Base-by-base conservation (phyloP, 345 rosid genomes). In the Schrenkiella parvula region DNA sequence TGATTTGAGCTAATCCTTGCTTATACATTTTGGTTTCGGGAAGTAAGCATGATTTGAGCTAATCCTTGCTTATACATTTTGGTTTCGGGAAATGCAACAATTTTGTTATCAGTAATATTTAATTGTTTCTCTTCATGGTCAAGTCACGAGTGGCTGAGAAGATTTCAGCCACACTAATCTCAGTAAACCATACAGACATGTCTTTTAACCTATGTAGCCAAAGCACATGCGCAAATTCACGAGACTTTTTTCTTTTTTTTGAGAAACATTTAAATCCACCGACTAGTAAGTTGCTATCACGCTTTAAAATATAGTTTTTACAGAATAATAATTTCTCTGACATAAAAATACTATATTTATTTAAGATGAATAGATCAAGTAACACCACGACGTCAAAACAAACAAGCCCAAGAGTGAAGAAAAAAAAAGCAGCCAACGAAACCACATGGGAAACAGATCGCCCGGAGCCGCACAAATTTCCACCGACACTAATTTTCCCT, bases 181-280 rank as follows among this genome's bases (percentile, higher is more conserved):
- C 31, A 25, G 17, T 51, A 25, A 25, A 51, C 56, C 11, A 5
- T 56, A 13, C 4, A 6, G 1, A 31, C 3, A 57, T 9, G 4
- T 34, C 18, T 29, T 56, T 54, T 18, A 22, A 60, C 26, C 28
- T 21, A 60, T 39, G 22, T 60, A 23, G 0, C 38, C 50, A 8
- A 66, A 25, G 37, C 72, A 67, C 71, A 67, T 67, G 72, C 62
- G 17, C 14, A 67, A 37, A 54, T 39, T 67, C 53, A 67, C 63
- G 72, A 29, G 52, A 53, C 31, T 18, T 52, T n/a, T n/a, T n/a
- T n/a, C n/a, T n/a, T n/a, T n/a, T n/a, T n/a, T n/a, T n/a, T n/a
- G n/a, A n/a, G 11, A 21, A 41, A 18, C 52, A 39, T 28, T 53
- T 8, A 54, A 67, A 53, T 26, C 72, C 72, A 67, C 72, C 72